A percentile compares a stretch with the other conserved stretches of the same genome.
Evolutionary conservation across 1,284 basidiomycete genomes (phyloP).

Genomic region (Pterulicium gracile): DNA sequence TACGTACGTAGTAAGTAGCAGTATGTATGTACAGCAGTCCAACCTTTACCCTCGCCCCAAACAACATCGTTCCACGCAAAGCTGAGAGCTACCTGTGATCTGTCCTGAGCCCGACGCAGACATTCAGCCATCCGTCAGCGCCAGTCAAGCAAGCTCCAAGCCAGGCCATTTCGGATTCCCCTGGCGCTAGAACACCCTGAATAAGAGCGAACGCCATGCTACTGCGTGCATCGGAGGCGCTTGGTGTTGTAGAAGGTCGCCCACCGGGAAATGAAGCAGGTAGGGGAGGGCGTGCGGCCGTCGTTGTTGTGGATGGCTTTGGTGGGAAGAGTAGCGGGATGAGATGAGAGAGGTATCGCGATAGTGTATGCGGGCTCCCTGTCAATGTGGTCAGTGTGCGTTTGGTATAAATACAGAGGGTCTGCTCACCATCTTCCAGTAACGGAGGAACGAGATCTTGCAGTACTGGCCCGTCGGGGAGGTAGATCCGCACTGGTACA

Average conservation of each 20-base stretch:
- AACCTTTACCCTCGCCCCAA: too few species aligned
- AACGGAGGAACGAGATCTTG: slow-evolving; percentile 82
- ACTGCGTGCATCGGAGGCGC: slow-evolving; percentile 24
- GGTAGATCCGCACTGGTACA: slow-evolving; percentile 81
- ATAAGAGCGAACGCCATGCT: slow-evolving; percentile 61
- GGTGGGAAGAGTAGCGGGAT: slow-evolving; percentile 57
- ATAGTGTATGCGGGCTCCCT: slow-evolving; percentile 54
- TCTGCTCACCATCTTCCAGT: slow-evolving; percentile 47
- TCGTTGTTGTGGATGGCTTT: slow-evolving; percentile 13
- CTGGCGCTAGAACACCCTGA: slow-evolving; percentile 81
- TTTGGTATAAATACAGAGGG: neutral
- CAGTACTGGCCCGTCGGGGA: slow-evolving; percentile 85
- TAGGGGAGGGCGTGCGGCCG: slow-evolving; percentile 18
- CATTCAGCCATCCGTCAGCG: slow-evolving; percentile 90
- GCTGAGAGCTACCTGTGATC: neutral
- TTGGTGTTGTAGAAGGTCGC: slow-evolving; percentile 22
- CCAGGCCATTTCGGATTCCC: slow-evolving; percentile 89
- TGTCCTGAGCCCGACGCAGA: slow-evolving; percentile 55
- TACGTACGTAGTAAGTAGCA: too few species aligned
- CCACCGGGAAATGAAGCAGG: slow-evolving; percentile 28
- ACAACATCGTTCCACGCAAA: too few species aligned
- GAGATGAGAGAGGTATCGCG: slow-evolving; percentile 47
- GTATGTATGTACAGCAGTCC: too few species aligned
- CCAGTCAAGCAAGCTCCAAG: slow-evolving; percentile 82
- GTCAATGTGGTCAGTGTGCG: slow-evolving; percentile 3